phyloP scores from a whole-genome alignment of 441 rosid species.

The Brassica balearica region DNA sequence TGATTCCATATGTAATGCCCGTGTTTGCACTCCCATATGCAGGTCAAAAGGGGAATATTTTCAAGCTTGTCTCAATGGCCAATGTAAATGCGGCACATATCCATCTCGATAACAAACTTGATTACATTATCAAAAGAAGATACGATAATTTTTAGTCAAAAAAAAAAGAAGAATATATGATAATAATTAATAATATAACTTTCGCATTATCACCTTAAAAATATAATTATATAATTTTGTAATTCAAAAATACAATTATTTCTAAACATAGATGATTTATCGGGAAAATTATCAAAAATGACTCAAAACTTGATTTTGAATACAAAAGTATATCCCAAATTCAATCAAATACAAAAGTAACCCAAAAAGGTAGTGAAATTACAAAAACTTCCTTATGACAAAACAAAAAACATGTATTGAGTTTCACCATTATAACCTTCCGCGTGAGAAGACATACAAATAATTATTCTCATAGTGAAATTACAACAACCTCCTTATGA shows the following conservation, averaged over 20 bases:
- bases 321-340: too few relatives aligned
- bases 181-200: neutral
- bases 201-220: neutral
- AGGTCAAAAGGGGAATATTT: neutral
- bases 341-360: too few relatives aligned
- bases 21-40: slow-evolving; percentile 4
- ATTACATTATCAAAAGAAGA: neutral
- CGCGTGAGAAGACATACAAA: too few relatives aligned
- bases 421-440: too few relatives aligned
- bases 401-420: too few relatives aligned
- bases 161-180: too few relatives aligned
- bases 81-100: slow-evolving; percentile 1
- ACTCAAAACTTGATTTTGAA: too few relatives aligned
- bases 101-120: neutral
- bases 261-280: neutral
- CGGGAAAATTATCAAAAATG: too few relatives aligned
- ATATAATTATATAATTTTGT: neutral
- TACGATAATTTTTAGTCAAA: neutral
- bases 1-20: neutral
- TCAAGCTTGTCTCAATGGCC: neutral
- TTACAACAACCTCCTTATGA: too few relatives aligned
- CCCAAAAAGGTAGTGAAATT: too few relatives aligned
- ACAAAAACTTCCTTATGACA: too few relatives aligned
- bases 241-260: neutral
- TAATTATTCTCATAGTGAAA: too few relatives aligned